Percentiles rank a stretch among this genome's conserved stretches.
Evolutionary conservation across 192 early-diverging fungal species (phyloP).

Genomic region (Phycomyces blakesleeanus): DNA sequence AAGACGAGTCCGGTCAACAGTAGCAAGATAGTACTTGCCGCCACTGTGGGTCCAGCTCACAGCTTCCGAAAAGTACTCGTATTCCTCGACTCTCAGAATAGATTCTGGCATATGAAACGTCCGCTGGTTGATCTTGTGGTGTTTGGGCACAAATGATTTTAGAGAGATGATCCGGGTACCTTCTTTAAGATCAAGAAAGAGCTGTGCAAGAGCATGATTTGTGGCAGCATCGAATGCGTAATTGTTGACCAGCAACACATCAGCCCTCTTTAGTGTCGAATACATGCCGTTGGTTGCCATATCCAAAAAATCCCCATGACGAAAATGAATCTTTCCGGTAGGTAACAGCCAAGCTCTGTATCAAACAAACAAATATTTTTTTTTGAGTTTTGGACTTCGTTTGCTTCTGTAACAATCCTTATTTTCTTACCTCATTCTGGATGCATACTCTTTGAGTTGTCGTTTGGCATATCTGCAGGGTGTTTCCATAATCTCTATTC

Average conservation of each 20-base stretch:
- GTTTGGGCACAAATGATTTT: slow-evolving; percentile 75
- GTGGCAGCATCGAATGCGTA: slow-evolving; percentile 86
- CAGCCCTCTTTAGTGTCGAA: slow-evolving; percentile 69
- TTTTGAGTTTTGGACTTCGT: no score
- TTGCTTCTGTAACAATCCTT: no score
- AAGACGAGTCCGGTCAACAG: slow-evolving; percentile 63
- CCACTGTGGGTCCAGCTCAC: slow-evolving; percentile 79
- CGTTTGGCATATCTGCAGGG: slow-evolving; percentile 74
- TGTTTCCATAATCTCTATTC: slow-evolving; percentile 90
- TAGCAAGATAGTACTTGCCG: slow-evolving; percentile 76
- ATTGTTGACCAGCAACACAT: slow-evolving; percentile 96
- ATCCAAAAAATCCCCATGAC: slow-evolving; percentile 86
- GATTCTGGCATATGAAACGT: slow-evolving; percentile 68
- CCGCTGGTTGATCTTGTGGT: slow-evolving; percentile 71
- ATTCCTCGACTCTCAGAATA: slow-evolving; percentile 63
- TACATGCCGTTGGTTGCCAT: slow-evolving; percentile 50
- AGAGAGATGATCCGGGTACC: slow-evolving; percentile 80
- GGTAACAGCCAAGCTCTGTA: slow-evolving; percentile 53
- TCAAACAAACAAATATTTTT: no score
- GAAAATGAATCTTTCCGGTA: slow-evolving; percentile 61
- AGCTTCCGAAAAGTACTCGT: slow-evolving; percentile 65
- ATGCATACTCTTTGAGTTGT: slow-evolving; percentile 81
- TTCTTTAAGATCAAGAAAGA: slow-evolving; percentile 92
- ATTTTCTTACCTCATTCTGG: slow-evolving; percentile 60
- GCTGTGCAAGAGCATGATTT: slow-evolving; percentile 78